phyloP scores from a whole-genome alignment of 2,329 filamentous ascomycete species.

The Fusarium abutilonis region DNA sequence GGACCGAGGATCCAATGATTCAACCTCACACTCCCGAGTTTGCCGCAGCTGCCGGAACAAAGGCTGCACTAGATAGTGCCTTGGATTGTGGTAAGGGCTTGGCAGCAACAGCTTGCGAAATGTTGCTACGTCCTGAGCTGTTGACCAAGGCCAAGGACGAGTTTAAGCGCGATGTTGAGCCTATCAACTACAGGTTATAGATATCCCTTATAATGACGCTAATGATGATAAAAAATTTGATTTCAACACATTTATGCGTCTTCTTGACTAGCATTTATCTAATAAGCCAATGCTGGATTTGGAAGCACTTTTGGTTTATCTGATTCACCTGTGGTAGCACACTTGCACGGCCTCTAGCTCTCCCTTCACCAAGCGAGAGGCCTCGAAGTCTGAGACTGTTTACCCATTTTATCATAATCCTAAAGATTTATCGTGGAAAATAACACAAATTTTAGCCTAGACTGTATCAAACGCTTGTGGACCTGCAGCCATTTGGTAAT shows the following conservation, averaged over 20 bases:
- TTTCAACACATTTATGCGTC: not conserved
- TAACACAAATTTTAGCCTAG: too few species aligned
- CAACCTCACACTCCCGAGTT: constrained; percentile 38
- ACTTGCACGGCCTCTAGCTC: too few species aligned
- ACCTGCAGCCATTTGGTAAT: too few species aligned
- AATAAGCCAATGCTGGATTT: too few species aligned
- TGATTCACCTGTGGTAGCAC: too few species aligned
- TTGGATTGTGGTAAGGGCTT: constrained; percentile 38
- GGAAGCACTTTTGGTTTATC: too few species aligned
- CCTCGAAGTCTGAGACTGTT: too few species aligned
- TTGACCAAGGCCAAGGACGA: constrained; percentile 22
- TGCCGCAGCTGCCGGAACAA: constrained; percentile 29
- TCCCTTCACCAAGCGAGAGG: too few species aligned
- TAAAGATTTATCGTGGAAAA: too few species aligned
- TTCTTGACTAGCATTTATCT: too few species aligned
- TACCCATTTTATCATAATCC: too few species aligned
- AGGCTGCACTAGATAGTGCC: constrained; percentile 25
- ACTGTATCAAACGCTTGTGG: too few species aligned
- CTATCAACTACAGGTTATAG: constrained; percentile 24
- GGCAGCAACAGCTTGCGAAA: constrained; percentile 33
- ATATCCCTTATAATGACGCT: not conserved
- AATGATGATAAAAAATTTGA: not conserved
- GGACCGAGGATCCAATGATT: constrained; percentile 28
- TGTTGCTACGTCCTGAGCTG: constrained; percentile 11
- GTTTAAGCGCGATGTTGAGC: constrained; percentile 20